Evolutionary conservation across 2,329 filamentous ascomycete genomes (phyloP), one percentile per base, ranked within the genome.

Genomic region (Apiospora koreana): DNA sequence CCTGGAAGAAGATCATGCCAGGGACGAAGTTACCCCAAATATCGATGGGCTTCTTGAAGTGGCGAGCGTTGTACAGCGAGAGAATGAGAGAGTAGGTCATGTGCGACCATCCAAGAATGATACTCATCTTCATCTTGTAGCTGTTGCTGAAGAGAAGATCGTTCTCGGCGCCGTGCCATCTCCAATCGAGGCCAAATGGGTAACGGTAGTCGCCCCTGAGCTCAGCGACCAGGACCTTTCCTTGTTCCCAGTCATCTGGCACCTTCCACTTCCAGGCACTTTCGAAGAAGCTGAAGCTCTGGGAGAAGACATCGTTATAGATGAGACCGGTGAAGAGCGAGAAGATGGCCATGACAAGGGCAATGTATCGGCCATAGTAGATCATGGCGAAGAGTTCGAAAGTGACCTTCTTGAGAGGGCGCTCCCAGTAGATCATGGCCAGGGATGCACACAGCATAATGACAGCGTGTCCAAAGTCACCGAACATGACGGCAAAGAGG

Each of bases 71-170:
- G 86, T 97, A 89, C 78, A 93, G 96, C 31, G 96, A 92, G 79
- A 97, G 92, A 85, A 93, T 95, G 64, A 99, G 89, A 23, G 96
- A 98, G 84, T 97, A 99, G 3, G 96, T 99, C 96, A 99, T 99
- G 85, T 98, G 95, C 71, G 90, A 90, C 96, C 97, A 99, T 81
- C 97, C 96, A 74, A 99, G 88, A 75, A 99, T 89, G 80, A 99
- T 98, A 85, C 94, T 97, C 84, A 99, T 93, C 87, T 99, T 99
- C 96, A 99, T 99, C 91, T 99, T 99, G 88, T 96, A 97, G 83
- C 93, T 97, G 92, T 99, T 99, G 81, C 90, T 93, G 85, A 99
- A 99, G 67, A 99, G 88, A 25, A 99, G 87, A 72, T 97, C 93
- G 78, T 99, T 99, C 77, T 98, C 95, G 16, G 94, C 93, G 71